Conservation (phyloP, 202 grass and related monocot genomes). For the Brachypodium distachyon region DNA sequence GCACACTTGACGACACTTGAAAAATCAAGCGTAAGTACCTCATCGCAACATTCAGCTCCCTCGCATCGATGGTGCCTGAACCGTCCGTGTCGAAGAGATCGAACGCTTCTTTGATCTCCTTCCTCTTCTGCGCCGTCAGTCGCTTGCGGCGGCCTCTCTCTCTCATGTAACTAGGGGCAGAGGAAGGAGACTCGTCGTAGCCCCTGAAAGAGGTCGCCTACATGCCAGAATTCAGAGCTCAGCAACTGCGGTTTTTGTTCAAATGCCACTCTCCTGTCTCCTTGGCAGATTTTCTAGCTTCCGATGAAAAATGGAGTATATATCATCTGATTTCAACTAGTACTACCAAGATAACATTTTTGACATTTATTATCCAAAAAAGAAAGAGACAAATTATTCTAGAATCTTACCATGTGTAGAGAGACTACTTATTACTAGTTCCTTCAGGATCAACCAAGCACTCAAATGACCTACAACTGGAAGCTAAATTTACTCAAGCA, state of each 20-base stretch:
- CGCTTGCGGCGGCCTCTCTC: conserved; percentile 19
- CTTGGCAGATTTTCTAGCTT: neutral
- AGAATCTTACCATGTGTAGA: no score
- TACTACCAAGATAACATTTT: no score
- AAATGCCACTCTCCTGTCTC: neutral
- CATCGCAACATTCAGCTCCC: conserved; percentile 68
- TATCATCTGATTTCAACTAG: no score
- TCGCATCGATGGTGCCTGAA: conserved; percentile 71
- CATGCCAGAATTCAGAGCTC: conserved; percentile 4
- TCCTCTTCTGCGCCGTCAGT: conserved; percentile 47
- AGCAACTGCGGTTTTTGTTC: neutral
- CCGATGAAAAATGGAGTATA: no score
- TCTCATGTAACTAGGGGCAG: conserved; percentile 16
- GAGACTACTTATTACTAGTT: no score
- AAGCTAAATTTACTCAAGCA: neutral
- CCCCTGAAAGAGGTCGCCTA: conserved; percentile 20
- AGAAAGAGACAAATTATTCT: no score
- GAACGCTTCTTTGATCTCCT: conserved; percentile 80
- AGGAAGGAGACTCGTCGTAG: neutral
- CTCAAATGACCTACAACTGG: neutral
- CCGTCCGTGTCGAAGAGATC: conserved; percentile 74
- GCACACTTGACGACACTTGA: no score
- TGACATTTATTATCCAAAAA: no score
- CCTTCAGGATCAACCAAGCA: neutral
- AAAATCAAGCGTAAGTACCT: conserved; percentile 34